Evolutionary conservation across 345 rosid genomes (phyloP).

Genomic region (Gossypium turneri): DNA sequence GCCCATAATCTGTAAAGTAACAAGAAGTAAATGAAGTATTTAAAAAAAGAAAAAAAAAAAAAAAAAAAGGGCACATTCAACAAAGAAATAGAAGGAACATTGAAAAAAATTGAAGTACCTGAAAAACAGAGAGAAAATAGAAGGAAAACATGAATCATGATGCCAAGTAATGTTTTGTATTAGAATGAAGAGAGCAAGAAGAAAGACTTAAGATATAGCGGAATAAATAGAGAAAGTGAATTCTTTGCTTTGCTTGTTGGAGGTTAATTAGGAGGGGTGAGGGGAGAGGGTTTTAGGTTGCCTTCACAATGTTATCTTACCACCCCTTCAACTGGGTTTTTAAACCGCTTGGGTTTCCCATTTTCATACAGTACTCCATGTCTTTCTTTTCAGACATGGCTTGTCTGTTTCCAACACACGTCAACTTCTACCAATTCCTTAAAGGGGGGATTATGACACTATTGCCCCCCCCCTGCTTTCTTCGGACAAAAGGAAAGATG

Average conservation of each 20-base stretch:
- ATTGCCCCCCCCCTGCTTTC: conserved; percentile 43
- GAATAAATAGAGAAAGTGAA: conserved; percentile 24
- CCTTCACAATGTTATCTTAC: conserved; percentile 38
- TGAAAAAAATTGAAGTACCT: conserved; percentile 31
- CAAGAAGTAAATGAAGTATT: not conserved
- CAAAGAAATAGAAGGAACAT: not conserved
- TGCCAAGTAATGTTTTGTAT: conserved; percentile 22
- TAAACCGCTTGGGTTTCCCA: conserved; percentile 16
- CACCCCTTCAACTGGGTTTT: conserved; percentile 23
- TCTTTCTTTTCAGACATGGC: conserved; percentile 2
- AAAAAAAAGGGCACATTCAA: not conserved
- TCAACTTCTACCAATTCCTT: not conserved
- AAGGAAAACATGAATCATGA: conserved; percentile 35
- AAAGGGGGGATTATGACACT: conserved; percentile 1
- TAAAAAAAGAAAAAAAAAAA: not conserved
- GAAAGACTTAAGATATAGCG: conserved; percentile 10
- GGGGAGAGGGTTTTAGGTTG: conserved; percentile 28
- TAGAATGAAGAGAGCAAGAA: conserved; percentile 20
- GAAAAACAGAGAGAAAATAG: conserved; percentile 33
- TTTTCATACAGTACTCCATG: not conserved
- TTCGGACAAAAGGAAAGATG: conserved; percentile 60
- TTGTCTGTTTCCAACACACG: conserved; percentile 32
- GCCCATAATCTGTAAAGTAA: conserved; percentile 38
- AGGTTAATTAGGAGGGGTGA: not conserved
- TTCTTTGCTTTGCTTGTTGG: conserved; percentile 61